A percentile compares a stretch with the other conserved stretches of the same genome.
Conservation (phyloP, 2,329 filamentous ascomycete species). For the Cadophora sp. region DNA sequence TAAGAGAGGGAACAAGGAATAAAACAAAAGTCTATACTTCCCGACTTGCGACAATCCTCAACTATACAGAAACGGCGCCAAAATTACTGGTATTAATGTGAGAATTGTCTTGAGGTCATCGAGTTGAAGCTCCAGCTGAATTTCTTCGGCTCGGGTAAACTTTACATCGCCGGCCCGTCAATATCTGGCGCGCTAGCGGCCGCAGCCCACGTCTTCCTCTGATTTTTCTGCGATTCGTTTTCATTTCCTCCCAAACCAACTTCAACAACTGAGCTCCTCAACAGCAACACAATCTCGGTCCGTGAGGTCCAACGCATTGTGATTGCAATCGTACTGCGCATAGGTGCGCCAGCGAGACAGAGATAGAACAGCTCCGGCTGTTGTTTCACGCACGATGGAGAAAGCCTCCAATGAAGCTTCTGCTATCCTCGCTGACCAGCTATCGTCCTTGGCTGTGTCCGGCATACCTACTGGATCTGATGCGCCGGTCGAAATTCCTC, state of each 20-base stretch:
- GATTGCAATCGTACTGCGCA: too few species aligned
- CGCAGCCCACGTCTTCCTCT: background rate
- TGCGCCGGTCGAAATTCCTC: constrained; percentile 31
- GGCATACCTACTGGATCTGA: constrained; percentile 33
- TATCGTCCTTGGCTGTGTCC: constrained; percentile 34
- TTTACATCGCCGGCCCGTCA: background rate
- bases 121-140: background rate
- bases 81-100: background rate
- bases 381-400: background rate
- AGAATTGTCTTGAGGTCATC: constrained; percentile 8
- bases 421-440: constrained; percentile 24
- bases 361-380: too few species aligned
- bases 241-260: background rate
- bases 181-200: background rate
- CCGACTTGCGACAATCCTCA: background rate
- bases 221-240: background rate
- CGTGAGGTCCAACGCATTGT: background rate
- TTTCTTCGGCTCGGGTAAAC: background rate
- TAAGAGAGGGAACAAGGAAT: background rate
- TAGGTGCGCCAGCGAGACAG: too few species aligned
- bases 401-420: background rate
- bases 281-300: background rate
- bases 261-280: background rate
- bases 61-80: background rate
- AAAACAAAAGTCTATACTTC: constrained; percentile 9